Percentiles rank a stretch among this genome's conserved stretches.
These are phyloP conservation scores for Astrothelium subdiscretum DNA, from an alignment of 495 filamentous ascomycete genomes.

Conservation along the genomic window DNA sequence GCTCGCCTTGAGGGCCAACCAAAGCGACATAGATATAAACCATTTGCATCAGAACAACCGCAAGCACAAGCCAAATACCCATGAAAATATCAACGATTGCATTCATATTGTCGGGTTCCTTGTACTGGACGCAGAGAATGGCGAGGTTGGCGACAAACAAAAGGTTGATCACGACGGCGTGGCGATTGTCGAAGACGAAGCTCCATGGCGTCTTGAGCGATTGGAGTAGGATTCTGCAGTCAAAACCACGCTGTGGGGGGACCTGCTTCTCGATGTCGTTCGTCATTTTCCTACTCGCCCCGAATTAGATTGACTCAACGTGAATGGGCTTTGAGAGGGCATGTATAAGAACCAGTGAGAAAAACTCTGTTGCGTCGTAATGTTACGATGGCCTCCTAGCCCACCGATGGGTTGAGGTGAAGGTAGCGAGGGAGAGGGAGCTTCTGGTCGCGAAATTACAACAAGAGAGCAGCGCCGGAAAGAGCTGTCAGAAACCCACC, in stretches of 20 bases:
- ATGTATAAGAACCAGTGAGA: too few relatives aligned
- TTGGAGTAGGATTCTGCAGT: not conserved
- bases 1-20: not conserved
- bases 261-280: not conserved
- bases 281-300: too few relatives aligned
- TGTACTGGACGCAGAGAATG: not conserved
- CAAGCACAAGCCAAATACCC: not conserved
- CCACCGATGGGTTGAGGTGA: too few relatives aligned
- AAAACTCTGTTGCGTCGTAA: too few relatives aligned
- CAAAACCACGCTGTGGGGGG: not conserved
- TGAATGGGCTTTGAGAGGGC: too few relatives aligned
- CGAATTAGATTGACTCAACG: too few relatives aligned
- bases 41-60: not conserved
- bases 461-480: too few relatives aligned
- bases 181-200: not conserved
- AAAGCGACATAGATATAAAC: not conserved
- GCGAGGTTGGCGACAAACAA: not conserved
- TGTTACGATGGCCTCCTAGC: too few relatives aligned
- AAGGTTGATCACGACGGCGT: not conserved
- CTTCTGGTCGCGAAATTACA: too few relatives aligned
- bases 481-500: too few relatives aligned
- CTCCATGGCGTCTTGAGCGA: not conserved
- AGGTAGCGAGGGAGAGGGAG: too few relatives aligned
- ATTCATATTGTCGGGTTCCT: not conserved
- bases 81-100: not conserved